Conservation (phyloP, 345 rosid genomes). For the Carallia pectinifolia region DNA sequence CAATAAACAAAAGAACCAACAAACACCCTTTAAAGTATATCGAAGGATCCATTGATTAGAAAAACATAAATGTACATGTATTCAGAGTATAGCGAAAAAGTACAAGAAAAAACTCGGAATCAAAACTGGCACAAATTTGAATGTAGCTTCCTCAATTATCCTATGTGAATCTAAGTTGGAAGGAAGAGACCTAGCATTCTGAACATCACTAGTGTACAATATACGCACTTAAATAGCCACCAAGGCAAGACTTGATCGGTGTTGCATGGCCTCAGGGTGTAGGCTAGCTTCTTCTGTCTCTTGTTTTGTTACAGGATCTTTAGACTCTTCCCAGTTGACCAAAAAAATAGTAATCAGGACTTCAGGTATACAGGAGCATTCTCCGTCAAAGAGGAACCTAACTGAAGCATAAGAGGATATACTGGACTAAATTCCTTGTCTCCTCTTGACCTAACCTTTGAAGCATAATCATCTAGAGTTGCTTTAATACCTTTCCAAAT, state of each 20-base stretch:
- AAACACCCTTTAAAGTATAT: too few relatives aligned
- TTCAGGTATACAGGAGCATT: constrained; percentile 21
- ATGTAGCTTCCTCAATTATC: constrained; percentile 2
- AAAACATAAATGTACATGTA: too few relatives aligned
- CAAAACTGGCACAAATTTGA: not conserved
- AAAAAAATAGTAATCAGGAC: not conserved
- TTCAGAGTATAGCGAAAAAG: too few relatives aligned
- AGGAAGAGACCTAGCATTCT: not conserved
- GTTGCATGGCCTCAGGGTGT: too few relatives aligned
- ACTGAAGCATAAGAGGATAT: constrained; percentile 85
- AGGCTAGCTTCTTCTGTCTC: too few relatives aligned
- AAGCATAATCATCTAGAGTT: constrained; percentile 91
- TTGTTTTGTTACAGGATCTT: too few relatives aligned
- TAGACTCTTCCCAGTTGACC: too few relatives aligned
- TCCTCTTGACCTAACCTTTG: constrained; percentile 72
- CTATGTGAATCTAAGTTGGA: not conserved
- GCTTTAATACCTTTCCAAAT: constrained; percentile 97
- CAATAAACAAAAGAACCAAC: too few relatives aligned
- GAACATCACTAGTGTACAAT: not conserved
- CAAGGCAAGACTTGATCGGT: too few relatives aligned
- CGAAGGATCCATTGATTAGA: too few relatives aligned
- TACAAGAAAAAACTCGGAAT: too few relatives aligned
- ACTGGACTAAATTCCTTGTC: constrained; percentile 98
- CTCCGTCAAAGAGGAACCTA: constrained; percentile 73
- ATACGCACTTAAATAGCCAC: not conserved